These are phyloP conservation scores for Silene conica DNA, from an alignment of 148 eudicot species.

Conservation along the genomic window DNA sequence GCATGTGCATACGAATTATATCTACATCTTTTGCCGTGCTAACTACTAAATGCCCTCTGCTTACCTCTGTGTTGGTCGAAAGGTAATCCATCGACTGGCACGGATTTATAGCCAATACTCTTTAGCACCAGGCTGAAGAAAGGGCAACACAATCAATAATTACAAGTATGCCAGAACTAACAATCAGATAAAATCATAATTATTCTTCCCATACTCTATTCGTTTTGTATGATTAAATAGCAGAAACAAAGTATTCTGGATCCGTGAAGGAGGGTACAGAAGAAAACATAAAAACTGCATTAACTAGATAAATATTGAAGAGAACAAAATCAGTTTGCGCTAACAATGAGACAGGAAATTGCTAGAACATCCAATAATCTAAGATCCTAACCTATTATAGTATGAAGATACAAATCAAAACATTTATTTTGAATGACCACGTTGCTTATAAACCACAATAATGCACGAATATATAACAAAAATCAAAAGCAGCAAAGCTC, in stretches of 20 bases:
- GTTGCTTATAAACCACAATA: background rate
- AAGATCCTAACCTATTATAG: background rate
- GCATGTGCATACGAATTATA: background rate
- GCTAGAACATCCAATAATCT: too few species aligned
- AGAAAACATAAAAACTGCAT: slow-evolving; percentile 8
- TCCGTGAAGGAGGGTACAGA: background rate
- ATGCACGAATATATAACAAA: background rate
- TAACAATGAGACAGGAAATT: too few species aligned
- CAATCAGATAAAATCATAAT: background rate
- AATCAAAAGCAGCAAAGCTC: background rate
- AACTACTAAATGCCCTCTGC: background rate
- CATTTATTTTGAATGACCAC: background rate
- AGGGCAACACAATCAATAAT: slow-evolving; percentile 2
- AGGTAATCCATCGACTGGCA: slow-evolving; percentile 82
- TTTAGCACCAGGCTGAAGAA: slow-evolving; percentile 70
- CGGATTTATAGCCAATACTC: slow-evolving; percentile 94
- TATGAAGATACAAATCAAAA: background rate
- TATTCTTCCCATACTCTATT: background rate
- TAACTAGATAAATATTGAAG: background rate
- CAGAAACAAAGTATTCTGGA: background rate
- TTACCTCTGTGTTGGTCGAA: slow-evolving; percentile 74
- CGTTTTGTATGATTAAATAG: background rate
- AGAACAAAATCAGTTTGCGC: too few species aligned
- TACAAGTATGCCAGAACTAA: background rate
- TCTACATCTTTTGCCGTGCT: background rate